These are phyloP conservation scores for Erigeron canadensis DNA, from an alignment of 129 eudicot genomes.

Conservation along the genomic window DNA sequence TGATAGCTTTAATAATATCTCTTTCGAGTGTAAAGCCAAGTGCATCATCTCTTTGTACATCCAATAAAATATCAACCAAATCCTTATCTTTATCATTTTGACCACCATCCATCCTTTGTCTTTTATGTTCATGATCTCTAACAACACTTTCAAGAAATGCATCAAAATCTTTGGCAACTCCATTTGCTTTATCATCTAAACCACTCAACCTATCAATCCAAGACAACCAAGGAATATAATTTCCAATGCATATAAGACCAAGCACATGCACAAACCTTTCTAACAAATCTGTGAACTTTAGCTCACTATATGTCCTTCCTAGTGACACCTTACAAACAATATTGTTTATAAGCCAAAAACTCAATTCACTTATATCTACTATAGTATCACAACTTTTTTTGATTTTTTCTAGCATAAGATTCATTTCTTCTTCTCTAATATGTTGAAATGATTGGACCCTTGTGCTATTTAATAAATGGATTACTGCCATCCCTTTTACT, in stretches of 20 bases:
- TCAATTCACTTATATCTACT: conserved; percentile 39
- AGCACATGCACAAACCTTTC: conserved; percentile 28
- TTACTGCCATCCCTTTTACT: conserved; percentile 35
- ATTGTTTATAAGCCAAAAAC: conserved; percentile 24
- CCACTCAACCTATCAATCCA: conserved; percentile 42
- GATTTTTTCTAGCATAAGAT: conserved; percentile 27
- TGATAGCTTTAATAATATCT: conserved; percentile 25
- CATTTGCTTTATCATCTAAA: conserved; percentile 20
- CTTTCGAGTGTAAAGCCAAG: conserved; percentile 20
- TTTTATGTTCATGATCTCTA: conserved; percentile 29
- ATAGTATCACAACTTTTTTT: neutral
- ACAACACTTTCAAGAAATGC: conserved; percentile 36
- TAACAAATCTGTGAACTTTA: conserved; percentile 27
- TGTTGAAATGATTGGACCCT: conserved; percentile 33
- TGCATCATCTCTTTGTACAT: conserved; percentile 27
- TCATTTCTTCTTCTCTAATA: conserved; percentile 37
- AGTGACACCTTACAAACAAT: too few species aligned
- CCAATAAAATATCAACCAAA: conserved; percentile 30
- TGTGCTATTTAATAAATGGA: conserved; percentile 34
- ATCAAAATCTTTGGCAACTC: conserved; percentile 38
- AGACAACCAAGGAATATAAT: conserved; percentile 45
- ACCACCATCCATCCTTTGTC: conserved; percentile 2
- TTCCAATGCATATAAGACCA: conserved; percentile 30
- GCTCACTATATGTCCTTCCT: conserved; percentile 16
- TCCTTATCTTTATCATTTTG: conserved; percentile 17